Conservation (phyloP, 768 basidiomycete genomes). For the Paxillus ammoniavirescens region DNA sequence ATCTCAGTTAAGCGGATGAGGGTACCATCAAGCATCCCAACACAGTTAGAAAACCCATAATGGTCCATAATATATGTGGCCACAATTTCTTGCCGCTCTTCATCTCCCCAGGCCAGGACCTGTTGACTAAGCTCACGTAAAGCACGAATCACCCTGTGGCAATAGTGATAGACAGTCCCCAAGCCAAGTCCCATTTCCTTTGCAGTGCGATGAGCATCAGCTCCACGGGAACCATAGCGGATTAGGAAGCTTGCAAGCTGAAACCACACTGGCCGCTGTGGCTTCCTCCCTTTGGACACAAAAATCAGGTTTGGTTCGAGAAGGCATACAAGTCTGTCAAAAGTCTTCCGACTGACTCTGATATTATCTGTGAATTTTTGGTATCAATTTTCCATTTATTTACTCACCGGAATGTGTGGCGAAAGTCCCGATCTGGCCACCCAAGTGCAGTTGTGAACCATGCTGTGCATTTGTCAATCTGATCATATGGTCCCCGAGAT, state of each 20-base stretch:
- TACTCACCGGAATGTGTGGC: not conserved
- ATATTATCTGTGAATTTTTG: not conserved
- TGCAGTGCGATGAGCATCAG: slow-evolving; percentile 6
- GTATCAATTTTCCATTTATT: not conserved
- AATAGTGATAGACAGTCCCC: slow-evolving; percentile 21
- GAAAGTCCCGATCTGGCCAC: not conserved
- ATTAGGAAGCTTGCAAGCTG: slow-evolving; percentile 23
- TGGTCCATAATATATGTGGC: slow-evolving; percentile 9
- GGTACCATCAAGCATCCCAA: slow-evolving; percentile 23
- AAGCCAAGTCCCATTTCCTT: slow-evolving; percentile 19
- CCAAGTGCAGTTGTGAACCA: not conserved
- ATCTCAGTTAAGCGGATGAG: slow-evolving; percentile 7
- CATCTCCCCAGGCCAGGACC: slow-evolving; percentile 16
- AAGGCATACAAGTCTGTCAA: slow-evolving; percentile 7
- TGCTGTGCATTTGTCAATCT: not conserved
- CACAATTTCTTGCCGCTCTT: slow-evolving; percentile 1
- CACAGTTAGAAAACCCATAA: slow-evolving; percentile 20
- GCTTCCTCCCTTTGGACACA: slow-evolving; percentile 5
- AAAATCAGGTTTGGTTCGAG: slow-evolving; percentile 19
- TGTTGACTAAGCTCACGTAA: slow-evolving; percentile 12
- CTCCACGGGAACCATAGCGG: slow-evolving; percentile 19
- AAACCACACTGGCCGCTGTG: slow-evolving; percentile 19
- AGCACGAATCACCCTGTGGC: slow-evolving; percentile 14
- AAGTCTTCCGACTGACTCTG: slow-evolving; percentile 8
- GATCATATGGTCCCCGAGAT: not conserved